A percentile compares a stretch with the other conserved stretches of the same genome.
phyloP scores from a whole-genome alignment of 73 alveolate genomes.

The Tetrahymena elliotti region DNA sequence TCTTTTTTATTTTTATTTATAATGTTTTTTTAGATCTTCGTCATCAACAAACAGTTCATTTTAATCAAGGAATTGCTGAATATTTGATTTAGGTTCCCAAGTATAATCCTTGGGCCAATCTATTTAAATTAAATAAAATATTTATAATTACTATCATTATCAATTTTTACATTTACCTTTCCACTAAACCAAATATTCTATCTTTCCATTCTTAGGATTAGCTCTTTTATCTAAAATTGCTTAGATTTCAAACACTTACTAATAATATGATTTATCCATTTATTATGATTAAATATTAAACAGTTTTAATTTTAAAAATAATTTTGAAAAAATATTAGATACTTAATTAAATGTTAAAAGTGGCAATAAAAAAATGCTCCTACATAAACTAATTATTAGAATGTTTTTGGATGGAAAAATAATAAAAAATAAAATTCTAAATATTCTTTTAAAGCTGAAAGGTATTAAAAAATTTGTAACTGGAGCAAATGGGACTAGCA shows the following conservation, averaged over 20 bases:
- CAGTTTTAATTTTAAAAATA: no score
- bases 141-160: not conserved
- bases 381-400: no score
- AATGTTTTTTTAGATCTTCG: not conserved
- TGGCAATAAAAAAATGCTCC: no score
- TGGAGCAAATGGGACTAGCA: no score
- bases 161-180: not conserved
- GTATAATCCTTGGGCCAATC: not conserved
- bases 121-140: not conserved
- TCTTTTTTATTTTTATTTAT: not conserved
- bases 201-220: not conserved
- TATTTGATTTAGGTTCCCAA: not conserved
- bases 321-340: no score
- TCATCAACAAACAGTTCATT: not conserved
- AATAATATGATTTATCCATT: not conserved
- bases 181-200: not conserved
- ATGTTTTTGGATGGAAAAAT: no score
- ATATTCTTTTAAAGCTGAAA: no score
- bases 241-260: not conserved
- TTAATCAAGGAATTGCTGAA: not conserved
- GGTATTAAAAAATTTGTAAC: no score
- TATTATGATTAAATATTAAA: no score
- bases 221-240: not conserved
- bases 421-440: no score
- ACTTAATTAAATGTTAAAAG: no score